Base-by-base conservation (phyloP, 169 alveolate genomes). In the Theileria sp. region DNA sequence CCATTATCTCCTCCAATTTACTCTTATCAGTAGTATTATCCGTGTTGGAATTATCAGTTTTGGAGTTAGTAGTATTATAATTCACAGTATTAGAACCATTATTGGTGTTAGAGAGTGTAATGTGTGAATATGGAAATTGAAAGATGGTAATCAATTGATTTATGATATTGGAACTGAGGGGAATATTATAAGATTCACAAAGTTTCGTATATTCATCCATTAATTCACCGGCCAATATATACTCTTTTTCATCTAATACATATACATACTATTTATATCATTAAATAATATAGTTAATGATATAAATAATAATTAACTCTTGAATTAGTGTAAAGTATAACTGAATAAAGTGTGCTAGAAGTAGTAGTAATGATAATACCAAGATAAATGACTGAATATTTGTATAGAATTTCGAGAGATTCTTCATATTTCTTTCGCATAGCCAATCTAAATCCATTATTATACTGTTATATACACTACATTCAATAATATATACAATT, bases 401-500 rank as follows among this genome's bases (percentile, higher is more conserved):
- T 79, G 61, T 77, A 80, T 17, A 83, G 68, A 15, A 73, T 30
- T 17, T 67, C 86, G 2, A 77, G 28, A 30, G 83, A 79, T 54
- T 83, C 89, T 17, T 69, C n/a, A 61, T 77, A 83, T 68, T 71
- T 79, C 44, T 83, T 83, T 26, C 79, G 49, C 72, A 62, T 19
- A 51, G 64, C 38, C 7, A 51, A 17, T 28, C 80, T 26, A 76
- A 25, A 10, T 44, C 54, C 54, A 44, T 44, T 44, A 13, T 44
- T 13, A 44, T 8, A 44, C 54, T 8, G 8, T 44, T 4, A 44
- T 44, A 44, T 10, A 44, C 54, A 44, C 2, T 44, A 44, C 8
- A 0, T 0, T 44, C 0, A 2, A 44, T 44, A 15, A 13, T 44
- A 44, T 44, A 44, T 44, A 44, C 54, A 4, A 44, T 4, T 44